Evolutionary conservation across 202 grass and related monocot genomes (phyloP), one percentile per base, ranked within the genome.

Genomic region (Panicum hallii): DNA sequence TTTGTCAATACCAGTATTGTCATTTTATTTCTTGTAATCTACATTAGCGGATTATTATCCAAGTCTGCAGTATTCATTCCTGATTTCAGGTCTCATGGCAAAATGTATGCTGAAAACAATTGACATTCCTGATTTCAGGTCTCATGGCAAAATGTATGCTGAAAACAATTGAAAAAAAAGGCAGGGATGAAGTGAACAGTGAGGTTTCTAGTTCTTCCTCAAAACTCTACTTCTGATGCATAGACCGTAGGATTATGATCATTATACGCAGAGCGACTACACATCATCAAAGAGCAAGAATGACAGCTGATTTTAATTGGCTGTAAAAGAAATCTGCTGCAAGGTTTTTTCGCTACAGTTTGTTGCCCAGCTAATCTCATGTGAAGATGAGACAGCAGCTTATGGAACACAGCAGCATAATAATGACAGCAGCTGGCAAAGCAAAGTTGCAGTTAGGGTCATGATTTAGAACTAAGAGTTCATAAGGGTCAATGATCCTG

Each of bases 51-150:
- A 6, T 9, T 80, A 65, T 49, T 23, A 74, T 75, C 11, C 49
- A 75, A 53, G 50, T 75, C 32, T 58, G 1, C n/a, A 70, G 47
- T 0, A n/a, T 36, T 5, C 16, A 62, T 85, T 85, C 54, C 69
- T 70, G 17, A 28, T 52, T 40, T 74, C 12, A 66, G 23, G 43
- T 84, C 11, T 46, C 10, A 17, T 52, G 58, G 68, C 6, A 74
- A 61, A 41, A 62, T 78, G 54, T n/a, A 23, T 12, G 73, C 50
- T 4, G 22, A 54, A 58, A 79, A n/a, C 7, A 60, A 46, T 28
- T 53, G 49, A 14, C 17, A 62, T 85, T 85, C 54, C 69, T 70
- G 17, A 28, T 52, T 40, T 74, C 12, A 66, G 23, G 43, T 84
- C 11, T 46, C 10, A 17, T 52, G 58, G 68, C 6, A 74, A 61